Percentiles rank a stretch among this genome's conserved stretches.
These are phyloP conservation scores for Suillus occidentalis DNA, from an alignment of 768 basidiomycete species.

Conservation along the genomic window DNA sequence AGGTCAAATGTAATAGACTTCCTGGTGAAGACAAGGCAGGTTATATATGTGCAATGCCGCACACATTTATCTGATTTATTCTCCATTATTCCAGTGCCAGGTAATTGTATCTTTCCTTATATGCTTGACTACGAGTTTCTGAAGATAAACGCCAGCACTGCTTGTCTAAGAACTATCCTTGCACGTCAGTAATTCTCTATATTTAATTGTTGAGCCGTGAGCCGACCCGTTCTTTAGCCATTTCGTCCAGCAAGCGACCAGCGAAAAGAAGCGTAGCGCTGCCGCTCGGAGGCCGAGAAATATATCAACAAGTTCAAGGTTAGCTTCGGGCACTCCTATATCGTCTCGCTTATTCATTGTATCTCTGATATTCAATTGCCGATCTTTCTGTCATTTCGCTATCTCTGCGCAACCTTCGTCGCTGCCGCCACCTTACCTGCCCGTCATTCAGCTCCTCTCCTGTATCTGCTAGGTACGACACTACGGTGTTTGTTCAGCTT, in stretches of 20 bases:
- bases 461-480: conserved; percentile 35
- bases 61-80: conserved; percentile 7
- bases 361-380: background rate
- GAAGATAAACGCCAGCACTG: conserved; percentile 60
- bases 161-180: conserved; percentile 83
- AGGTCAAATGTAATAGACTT: conserved; percentile 85
- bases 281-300: conserved; percentile 66
- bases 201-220: conserved; percentile 20
- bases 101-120: conserved; percentile 34
- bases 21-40: conserved; percentile 81
- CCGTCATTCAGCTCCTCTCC: conserved; percentile 25
- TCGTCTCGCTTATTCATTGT: conserved; percentile 12
- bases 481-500: conserved; percentile 32
- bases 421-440: background rate
- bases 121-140: background rate
- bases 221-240: conserved; percentile 46
- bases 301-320: conserved; percentile 53
- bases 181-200: conserved; percentile 66
- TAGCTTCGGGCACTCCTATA: conserved; percentile 21
- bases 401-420: background rate
- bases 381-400: conserved; percentile 1
- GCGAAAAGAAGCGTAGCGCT: conserved; percentile 74
- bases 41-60: conserved; percentile 17
- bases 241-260: conserved; percentile 80
- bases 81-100: conserved; percentile 54